phyloP scores from a whole-genome alignment of 441 rosid species.

The Eutrema salsugineum region DNA sequence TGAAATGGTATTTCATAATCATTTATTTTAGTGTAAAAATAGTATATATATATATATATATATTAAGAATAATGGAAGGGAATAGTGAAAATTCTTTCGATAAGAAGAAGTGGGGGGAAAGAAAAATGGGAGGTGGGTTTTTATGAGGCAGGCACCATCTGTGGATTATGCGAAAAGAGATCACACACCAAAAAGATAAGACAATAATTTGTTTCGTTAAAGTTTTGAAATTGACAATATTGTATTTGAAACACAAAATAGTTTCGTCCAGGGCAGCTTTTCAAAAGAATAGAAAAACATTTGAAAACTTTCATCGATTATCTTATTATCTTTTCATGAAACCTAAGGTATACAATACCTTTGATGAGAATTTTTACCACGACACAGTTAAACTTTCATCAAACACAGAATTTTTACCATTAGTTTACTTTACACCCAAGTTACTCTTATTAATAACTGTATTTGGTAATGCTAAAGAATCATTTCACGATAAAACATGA shows the following conservation, averaged over 20 bases:
- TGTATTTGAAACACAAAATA: background rate
- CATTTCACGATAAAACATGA: too few relatives aligned
- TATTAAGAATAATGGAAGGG: conserved; percentile 1
- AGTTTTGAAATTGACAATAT: background rate
- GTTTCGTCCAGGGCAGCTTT: conserved; percentile 7
- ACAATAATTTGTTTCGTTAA: background rate
- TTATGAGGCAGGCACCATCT: conserved; percentile 28
- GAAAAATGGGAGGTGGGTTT: conserved; percentile 22
- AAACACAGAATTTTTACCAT: too few relatives aligned
- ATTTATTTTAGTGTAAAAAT: conserved; percentile 4
- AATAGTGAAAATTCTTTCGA: conserved; percentile 10
- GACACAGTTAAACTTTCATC: too few relatives aligned
- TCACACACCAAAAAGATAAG: conserved; percentile 20
- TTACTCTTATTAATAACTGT: too few relatives aligned
- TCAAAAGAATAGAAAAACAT: conserved; percentile 4
- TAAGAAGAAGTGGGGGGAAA: conserved; percentile 11
- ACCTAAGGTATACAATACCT: background rate
- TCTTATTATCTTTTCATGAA: background rate
- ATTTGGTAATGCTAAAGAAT: too few relatives aligned
- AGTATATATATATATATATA: background rate
- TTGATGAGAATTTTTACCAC: background rate
- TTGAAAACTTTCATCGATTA: background rate
- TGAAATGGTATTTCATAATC: background rate
- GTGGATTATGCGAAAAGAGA: conserved; percentile 18
- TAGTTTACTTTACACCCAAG: too few relatives aligned